These are phyloP conservation scores for Clathrospora elynae DNA, from an alignment of 2,329 filamentous ascomycete species.

Conservation along the genomic window DNA sequence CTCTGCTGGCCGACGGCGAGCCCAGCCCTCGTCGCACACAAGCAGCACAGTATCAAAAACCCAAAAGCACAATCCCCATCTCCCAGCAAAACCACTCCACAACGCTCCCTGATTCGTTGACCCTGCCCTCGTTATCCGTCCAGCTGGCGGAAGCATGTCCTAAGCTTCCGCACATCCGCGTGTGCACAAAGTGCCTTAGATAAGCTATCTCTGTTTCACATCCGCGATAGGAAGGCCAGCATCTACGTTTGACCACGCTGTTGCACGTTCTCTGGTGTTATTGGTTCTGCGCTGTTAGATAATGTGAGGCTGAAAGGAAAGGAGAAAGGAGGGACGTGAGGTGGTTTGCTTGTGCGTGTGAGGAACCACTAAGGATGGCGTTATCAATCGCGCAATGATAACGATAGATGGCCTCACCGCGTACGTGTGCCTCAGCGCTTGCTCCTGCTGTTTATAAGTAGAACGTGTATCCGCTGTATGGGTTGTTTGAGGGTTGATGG, in stretches of 20 bases:
- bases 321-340: too few relatives aligned
- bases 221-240: constrained; percentile 43
- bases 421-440: neutral
- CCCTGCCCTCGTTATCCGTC: constrained; percentile 23
- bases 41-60: neutral
- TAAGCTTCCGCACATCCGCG: constrained; percentile 21
- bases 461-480: neutral
- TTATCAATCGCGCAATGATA: constrained; percentile 49
- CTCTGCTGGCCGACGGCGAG: constrained; percentile 7
- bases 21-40: constrained; percentile 1
- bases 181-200: constrained; percentile 25
- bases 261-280: constrained; percentile 15
- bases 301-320: constrained; percentile 7
- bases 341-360: too few relatives aligned
- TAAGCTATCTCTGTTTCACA: constrained; percentile 37
- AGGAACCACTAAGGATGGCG: constrained; percentile 36
- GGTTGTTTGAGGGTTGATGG: neutral
- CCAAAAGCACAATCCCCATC: constrained; percentile 6
- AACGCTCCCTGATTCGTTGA: constrained; percentile 16
- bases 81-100: neutral
- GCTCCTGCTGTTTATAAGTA: constrained; percentile 25
- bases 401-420: constrained; percentile 39
- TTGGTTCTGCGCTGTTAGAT: constrained; percentile 27
- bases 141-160: too few relatives aligned
- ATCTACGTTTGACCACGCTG: constrained; percentile 12